phyloP scores from a whole-genome alignment of 208 protist species.

The Borovskyia barvae region DNA sequence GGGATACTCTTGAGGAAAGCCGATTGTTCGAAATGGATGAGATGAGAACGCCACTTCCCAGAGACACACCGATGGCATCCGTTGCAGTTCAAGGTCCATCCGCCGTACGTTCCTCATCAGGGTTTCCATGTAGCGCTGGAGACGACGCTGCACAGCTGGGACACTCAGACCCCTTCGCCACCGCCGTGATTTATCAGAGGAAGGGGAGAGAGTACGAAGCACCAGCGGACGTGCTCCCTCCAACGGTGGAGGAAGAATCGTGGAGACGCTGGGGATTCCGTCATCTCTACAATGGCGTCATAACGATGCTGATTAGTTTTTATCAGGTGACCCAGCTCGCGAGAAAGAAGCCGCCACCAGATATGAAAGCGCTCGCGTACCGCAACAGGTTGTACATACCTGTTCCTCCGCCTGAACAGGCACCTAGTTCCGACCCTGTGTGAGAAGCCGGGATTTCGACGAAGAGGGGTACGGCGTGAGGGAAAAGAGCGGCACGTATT shows the following conservation, averaged over 20 bases:
- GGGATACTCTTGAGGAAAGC: too few species aligned
- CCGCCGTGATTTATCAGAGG: constrained; percentile 1
- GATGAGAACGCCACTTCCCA: too few species aligned
- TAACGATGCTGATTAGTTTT: constrained; percentile 15
- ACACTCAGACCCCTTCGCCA: constrained; percentile 4
- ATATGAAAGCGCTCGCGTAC: constrained; percentile 11
- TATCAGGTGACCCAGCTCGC: constrained; percentile 10
- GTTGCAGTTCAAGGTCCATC: too few species aligned
- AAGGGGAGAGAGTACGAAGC: constrained; percentile 2
- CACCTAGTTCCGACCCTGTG: too few species aligned
- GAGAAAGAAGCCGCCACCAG: constrained; percentile 2
- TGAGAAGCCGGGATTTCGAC: too few species aligned
- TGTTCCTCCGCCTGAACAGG: constrained; percentile 8
- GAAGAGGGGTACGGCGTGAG: too few species aligned
- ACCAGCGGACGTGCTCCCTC: not conserved
- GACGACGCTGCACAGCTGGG: too few species aligned
- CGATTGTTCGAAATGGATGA: too few species aligned
- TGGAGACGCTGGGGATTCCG: constrained; percentile 24
- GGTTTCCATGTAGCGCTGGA: too few species aligned
- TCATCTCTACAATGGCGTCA: constrained; percentile 12
- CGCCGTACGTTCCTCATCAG: too few species aligned
- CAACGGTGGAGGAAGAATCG: constrained; percentile 21
- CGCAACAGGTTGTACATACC: constrained; percentile 10
- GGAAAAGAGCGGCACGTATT: too few species aligned
- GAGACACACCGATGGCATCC: too few species aligned